phyloP scores from a whole-genome alignment of 2,329 filamentous ascomycete species.

The Claviceps sorghi region DNA sequence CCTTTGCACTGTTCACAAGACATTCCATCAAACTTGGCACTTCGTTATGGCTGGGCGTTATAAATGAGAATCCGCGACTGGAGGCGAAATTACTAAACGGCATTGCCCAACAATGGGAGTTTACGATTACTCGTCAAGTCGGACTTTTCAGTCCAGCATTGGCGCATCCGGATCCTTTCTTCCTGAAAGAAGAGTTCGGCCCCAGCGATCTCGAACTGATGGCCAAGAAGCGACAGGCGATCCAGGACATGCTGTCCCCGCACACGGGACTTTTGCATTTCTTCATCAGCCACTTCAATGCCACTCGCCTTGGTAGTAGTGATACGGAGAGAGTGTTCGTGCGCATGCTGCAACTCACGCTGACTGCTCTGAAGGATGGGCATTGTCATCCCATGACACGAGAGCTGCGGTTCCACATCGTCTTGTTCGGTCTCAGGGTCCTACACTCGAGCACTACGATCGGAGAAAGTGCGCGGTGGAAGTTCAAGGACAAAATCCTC shows the following conservation, averaged over 20 bases:
- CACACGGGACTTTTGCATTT: constrained; percentile 80
- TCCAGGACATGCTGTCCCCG: constrained; percentile 72
- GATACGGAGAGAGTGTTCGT: constrained; percentile 72
- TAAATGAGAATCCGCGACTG: constrained; percentile 85
- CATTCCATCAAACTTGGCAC: constrained; percentile 91
- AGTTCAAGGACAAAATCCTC: constrained; percentile 76
- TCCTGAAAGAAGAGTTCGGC: constrained; percentile 79
- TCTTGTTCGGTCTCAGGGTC: constrained; percentile 69
- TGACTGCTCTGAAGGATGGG: constrained; percentile 57
- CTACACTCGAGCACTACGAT: constrained; percentile 58
- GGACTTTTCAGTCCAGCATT: constrained; percentile 69
- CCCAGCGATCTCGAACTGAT: constrained; percentile 70
- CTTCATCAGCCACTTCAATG: constrained; percentile 87
- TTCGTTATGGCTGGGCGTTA: constrained; percentile 90
- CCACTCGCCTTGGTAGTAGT: constrained; percentile 69
- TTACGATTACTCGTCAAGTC: constrained; percentile 58
- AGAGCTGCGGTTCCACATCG: constrained; percentile 79
- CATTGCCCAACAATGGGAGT: constrained; percentile 83
- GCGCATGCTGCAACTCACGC: constrained; percentile 64
- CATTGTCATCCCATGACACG: constrained; percentile 72
- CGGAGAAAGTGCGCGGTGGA: constrained; percentile 52
- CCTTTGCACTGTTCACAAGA: constrained; percentile 85
- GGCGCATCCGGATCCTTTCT: constrained; percentile 74
- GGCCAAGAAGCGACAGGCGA: constrained; percentile 58
- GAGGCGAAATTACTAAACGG: constrained; percentile 76